Percentiles rank a stretch among this genome's conserved stretches.
Evolutionary conservation across 140 eudicot species (phyloP).

Genomic region (Senecio squalidus): DNA sequence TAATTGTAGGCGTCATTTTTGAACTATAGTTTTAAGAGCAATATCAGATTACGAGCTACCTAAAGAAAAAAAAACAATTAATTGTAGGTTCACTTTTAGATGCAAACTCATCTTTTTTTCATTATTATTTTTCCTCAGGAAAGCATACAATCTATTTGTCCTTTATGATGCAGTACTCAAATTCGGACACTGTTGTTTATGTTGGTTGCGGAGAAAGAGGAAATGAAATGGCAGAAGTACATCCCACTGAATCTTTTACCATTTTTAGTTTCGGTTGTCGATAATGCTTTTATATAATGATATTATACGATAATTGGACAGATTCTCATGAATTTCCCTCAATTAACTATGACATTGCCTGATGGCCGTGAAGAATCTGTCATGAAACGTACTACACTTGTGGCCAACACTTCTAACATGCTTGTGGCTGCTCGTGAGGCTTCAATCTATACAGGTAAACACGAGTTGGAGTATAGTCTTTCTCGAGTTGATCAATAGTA

Average conservation of each 20-base stretch:
- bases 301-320: slow-evolving; percentile 16
- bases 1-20: neutral
- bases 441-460: slow-evolving; percentile 85
- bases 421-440: slow-evolving; percentile 99
- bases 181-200: slow-evolving; percentile 97
- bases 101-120: neutral
- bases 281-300: neutral
- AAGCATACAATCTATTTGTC: slow-evolving; percentile 21
- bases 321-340: slow-evolving; percentile 99
- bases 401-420: slow-evolving; percentile 98
- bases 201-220: slow-evolving; percentile 99
- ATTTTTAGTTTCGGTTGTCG: neutral
- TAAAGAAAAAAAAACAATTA: neutral
- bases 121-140: slow-evolving; percentile 29
- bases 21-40: neutral
- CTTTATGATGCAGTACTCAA: slow-evolving; percentile 76
- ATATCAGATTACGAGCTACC: neutral
- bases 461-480: neutral
- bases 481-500: neutral
- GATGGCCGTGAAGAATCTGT: slow-evolving; percentile 99
- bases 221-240: slow-evolving; percentile 99
- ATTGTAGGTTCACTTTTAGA: neutral
- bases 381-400: too few relatives aligned
- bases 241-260: slow-evolving; percentile 4
- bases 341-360: slow-evolving; percentile 98